Evolutionary conservation across 352 stramenopile genomes (phyloP), one percentile per base, ranked within the genome.

Genomic region (Phytophthora gonapodyides): DNA sequence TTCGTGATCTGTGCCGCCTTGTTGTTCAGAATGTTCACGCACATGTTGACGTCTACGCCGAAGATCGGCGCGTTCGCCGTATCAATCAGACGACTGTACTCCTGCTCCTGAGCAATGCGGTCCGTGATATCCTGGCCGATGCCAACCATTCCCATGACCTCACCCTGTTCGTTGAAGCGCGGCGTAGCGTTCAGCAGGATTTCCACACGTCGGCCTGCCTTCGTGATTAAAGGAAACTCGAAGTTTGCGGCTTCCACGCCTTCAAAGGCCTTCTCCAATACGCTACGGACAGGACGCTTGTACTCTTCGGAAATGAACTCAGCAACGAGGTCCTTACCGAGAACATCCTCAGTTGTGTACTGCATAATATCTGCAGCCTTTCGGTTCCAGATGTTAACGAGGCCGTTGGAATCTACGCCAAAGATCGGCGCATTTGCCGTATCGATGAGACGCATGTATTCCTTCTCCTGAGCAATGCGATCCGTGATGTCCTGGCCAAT

Each of bases 11-110:
- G 71, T 2, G 75, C 78, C 27, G 78, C 85, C 57, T 93, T 91
- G 13, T 87, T 76, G 65, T 96, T 94, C 87, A 83, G 89, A 36
- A 91, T 91, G 37, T 91, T 92, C 10, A 93, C 40, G 53, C 61
- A 27, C 67, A 21, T 27, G 16, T 49, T 49, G 17, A 49, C 35
- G 16, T 49, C 43, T 15, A 49, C 43, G 6, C 43, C 43, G 13
- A 49, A 49, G 11, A 49, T 49, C 21, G 43, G 43, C 0, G 43
- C 43, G 24, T 49, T 49, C 0, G 43, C 43, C 10, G 43, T 49
- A 21, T 49, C 43, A 49, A 49, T 49, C 19, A 49, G 9, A 34
- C 43, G 43, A 7, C 21, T 49, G 17, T 49, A 49, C 43, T 49
- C 43, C 19, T 49, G 43, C 11, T 49, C 43, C 16, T 49, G 43